phyloP scores from a whole-genome alignment of 2,329 filamentous ascomycete species.

The Byssothecium circinans region DNA sequence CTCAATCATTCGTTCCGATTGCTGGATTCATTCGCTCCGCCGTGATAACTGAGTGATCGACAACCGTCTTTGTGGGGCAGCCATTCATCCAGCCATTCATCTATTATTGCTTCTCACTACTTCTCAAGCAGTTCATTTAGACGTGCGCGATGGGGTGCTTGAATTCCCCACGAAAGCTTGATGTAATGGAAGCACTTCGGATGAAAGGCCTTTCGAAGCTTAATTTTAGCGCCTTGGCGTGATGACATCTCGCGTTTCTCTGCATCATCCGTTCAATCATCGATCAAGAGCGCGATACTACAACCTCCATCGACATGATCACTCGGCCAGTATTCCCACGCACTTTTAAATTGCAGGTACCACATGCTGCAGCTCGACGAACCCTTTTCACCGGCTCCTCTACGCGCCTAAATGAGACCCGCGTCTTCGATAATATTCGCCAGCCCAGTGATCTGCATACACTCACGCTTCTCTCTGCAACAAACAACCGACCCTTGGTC shows the following conservation, averaged over 20 bases:
- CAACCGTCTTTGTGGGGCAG: constrained; percentile 1
- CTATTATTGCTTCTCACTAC: too few species aligned
- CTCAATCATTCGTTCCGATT: constrained; percentile 2
- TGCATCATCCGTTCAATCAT: neutral
- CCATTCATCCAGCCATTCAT: neutral
- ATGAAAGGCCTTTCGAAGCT: constrained; percentile 1
- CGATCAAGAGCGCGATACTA: neutral
- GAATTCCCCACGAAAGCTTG: neutral
- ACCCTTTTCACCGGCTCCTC: constrained; percentile 10
- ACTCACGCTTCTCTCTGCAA: constrained; percentile 51
- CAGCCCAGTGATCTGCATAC: constrained; percentile 51
- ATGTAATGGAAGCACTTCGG: constrained; percentile 5
- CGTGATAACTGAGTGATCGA: neutral
- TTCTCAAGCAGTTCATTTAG: too few species aligned
- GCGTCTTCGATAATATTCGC: constrained; percentile 47
- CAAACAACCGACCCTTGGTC: constrained; percentile 48
- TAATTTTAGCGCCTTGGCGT: constrained; percentile 6
- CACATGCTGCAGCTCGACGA: neutral
- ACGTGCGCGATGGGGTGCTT: too few species aligned
- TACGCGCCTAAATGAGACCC: constrained; percentile 22
- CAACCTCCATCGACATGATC: constrained; percentile 11
- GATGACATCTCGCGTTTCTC: constrained; percentile 7
- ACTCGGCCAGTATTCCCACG: constrained; percentile 3
- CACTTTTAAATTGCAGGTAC: neutral
- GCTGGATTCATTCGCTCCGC: constrained; percentile 6